These are phyloP conservation scores for Geotrichum histeridarum DNA, from an alignment of 1,139 yeast species.

Conservation along the genomic window DNA sequence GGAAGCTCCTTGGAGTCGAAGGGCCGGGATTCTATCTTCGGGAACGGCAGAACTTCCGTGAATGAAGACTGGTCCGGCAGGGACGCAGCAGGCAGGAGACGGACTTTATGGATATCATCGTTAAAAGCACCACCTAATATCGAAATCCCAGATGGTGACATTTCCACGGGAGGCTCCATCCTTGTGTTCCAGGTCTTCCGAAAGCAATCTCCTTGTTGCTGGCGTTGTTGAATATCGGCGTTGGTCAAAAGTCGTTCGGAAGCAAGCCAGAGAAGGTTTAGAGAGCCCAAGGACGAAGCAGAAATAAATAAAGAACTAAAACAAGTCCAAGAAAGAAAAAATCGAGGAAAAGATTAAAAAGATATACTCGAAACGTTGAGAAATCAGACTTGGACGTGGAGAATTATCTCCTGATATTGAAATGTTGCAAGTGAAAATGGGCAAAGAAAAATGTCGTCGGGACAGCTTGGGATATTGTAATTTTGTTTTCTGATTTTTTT, in stretches of 20 bases:
- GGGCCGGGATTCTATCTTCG: conserved; percentile 16
- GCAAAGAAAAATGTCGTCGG: background rate
- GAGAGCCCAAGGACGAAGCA: background rate
- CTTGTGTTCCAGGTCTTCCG: background rate
- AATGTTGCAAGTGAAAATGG: background rate
- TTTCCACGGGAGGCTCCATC: background rate
- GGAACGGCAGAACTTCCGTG: conserved; percentile 16
- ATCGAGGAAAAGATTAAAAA: background rate
- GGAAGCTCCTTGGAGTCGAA: conserved; percentile 17
- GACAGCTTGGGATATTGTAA: background rate
- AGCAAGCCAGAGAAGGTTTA: background rate
- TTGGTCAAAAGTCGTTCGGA: background rate
- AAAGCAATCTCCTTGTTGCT: background rate
- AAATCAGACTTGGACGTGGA: background rate
- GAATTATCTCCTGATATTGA: too few species aligned
- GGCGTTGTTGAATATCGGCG: background rate
- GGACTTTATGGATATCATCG: background rate
- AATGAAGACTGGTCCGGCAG: background rate
- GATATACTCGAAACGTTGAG: background rate
- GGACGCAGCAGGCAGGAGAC: background rate
- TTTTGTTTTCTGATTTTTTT: background rate
- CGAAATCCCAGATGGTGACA: conserved; percentile 8
- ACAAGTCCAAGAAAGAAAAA: background rate
- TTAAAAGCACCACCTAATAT: background rate
- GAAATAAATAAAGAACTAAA: background rate